These are phyloP conservation scores for Nepenthes gracilis DNA, from an alignment of 148 eudicot genomes.

Conservation along the genomic window DNA sequence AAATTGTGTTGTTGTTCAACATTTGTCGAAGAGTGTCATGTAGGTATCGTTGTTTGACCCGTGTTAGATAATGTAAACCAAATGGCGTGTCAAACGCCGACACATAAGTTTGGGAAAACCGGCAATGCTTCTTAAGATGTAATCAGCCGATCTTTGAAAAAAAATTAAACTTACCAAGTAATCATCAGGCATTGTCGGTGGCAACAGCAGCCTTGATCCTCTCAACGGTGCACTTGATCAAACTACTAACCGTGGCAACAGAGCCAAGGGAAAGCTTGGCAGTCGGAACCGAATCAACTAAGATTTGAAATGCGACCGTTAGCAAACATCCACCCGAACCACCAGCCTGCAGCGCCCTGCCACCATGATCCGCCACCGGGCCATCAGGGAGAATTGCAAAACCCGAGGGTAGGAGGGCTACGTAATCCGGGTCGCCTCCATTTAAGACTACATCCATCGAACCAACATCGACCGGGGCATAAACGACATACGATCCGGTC, in stretches of 20 bases:
- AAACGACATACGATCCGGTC: slow-evolving; percentile 79
- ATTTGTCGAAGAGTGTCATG: no score
- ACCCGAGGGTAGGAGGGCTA: slow-evolving; percentile 80
- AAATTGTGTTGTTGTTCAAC: no score
- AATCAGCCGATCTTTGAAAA: no score
- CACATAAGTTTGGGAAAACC: no score
- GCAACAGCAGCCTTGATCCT: neutral
- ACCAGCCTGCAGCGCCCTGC: neutral
- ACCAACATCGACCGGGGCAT: slow-evolving; percentile 78
- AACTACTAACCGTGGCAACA: neutral
- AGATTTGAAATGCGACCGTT: neutral
- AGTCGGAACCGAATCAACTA: neutral
- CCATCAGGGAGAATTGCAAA: slow-evolving; percentile 92
- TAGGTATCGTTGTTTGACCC: no score
- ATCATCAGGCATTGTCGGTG: neutral
- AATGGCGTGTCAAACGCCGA: no score
- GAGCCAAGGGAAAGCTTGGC: neutral
- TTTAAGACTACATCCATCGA: slow-evolving; percentile 85
- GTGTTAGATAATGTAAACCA: no score
- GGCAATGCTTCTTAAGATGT: no score
- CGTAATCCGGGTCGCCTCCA: slow-evolving; percentile 87
- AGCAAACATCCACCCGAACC: neutral
- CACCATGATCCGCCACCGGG: slow-evolving; percentile 15
- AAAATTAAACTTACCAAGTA: no score
- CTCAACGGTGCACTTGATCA: neutral